Evolutionary conservation across 139 green algal genomes (phyloP), one percentile per base, ranked within the genome.

Genomic region (Haematococcus lacustris): DNA sequence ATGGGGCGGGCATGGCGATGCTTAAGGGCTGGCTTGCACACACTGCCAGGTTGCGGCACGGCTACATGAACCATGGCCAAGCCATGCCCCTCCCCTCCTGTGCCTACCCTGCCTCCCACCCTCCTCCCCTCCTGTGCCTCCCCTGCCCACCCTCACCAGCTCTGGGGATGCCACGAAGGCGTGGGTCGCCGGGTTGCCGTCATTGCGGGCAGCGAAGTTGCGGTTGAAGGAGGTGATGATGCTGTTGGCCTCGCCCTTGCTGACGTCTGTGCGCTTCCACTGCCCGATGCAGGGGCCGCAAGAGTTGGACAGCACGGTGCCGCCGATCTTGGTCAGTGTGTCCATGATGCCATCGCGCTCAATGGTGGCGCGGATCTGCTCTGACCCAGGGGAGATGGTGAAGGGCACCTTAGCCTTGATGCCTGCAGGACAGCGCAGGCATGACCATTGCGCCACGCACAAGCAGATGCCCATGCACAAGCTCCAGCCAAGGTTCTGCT

Each of bases 191-290:
- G 92, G 93, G 85, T 97, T 97, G 81, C 87, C 92, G 75, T 97
- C 93, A 72, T 97, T 97, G 75, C 93, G 89, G 3, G 89, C 91
- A 0, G 90, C 91, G 87, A 97, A 97, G 85, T 97, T 97, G 67
- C 92, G 78, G 90, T 97, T 97, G 91, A 93, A 97, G 38, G 88
- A 95, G 28, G 90, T 94, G 72, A 97, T 87, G 80, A 97, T 97
- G 47, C 85, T 92, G 88, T 97, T 97, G 68, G 87, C 76, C 78
- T 92, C 88, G 68, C 91, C 89, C 76, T 96, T 97, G 38, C 83
- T 73, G 40, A 97, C 85, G 76, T 97, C 93, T 4, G 91, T 96
- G 73, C 93, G 88, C 85, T 94, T 95, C 93, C 93, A 97, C 86
- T 97, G 93, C 28, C 93, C 93, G 64, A 97, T 97, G 90, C 93